These are phyloP conservation scores for Suillus weaverae DNA, from an alignment of 768 basidiomycete genomes.

Conservation along the genomic window DNA sequence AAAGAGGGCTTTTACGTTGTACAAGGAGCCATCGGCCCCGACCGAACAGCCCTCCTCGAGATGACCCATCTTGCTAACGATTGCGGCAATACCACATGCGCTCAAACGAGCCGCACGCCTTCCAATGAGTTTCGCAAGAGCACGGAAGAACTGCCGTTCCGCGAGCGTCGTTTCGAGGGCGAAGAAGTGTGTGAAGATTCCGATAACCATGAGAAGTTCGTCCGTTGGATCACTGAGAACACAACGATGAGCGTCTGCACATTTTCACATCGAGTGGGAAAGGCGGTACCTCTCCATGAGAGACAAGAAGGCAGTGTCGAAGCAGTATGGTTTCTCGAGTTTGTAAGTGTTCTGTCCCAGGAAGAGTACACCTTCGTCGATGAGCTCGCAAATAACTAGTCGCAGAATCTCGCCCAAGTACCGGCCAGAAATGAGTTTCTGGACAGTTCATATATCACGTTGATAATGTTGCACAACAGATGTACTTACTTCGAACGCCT, in stretches of 20 bases:
- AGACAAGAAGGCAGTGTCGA: conserved; percentile 96
- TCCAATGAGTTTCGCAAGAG: conserved; percentile 86
- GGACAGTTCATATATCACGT: background rate
- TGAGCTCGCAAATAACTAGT: conserved; percentile 92
- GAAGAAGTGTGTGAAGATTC: conserved; percentile 97
- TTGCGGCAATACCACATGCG: conserved; percentile 94
- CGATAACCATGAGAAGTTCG: conserved; percentile 94
- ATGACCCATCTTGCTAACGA: conserved; percentile 93
- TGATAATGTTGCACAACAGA: background rate
- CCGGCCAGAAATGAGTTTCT: conserved; percentile 96
- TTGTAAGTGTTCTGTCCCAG: conserved; percentile 99
- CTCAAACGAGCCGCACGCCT: conserved; percentile 88
- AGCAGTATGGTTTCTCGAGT: conserved; percentile 86
- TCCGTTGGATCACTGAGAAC: conserved; percentile 84
- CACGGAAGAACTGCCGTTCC: conserved; percentile 96
- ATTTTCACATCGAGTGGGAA: background rate
- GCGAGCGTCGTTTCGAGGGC: conserved; percentile 94
- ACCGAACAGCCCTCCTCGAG: conserved; percentile 88
- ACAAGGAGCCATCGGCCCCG: conserved; percentile 92
- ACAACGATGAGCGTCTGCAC: conserved; percentile 2
- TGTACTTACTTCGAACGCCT: conserved; percentile 77
- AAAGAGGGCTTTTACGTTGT: conserved; percentile 63
- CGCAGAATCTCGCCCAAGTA: conserved; percentile 97
- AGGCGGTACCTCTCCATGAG: conserved; percentile 83
- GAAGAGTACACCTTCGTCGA: conserved; percentile 96